phyloP scores from a whole-genome alignment of 1,284 basidiomycete species.

The Puccinia coronata region DNA sequence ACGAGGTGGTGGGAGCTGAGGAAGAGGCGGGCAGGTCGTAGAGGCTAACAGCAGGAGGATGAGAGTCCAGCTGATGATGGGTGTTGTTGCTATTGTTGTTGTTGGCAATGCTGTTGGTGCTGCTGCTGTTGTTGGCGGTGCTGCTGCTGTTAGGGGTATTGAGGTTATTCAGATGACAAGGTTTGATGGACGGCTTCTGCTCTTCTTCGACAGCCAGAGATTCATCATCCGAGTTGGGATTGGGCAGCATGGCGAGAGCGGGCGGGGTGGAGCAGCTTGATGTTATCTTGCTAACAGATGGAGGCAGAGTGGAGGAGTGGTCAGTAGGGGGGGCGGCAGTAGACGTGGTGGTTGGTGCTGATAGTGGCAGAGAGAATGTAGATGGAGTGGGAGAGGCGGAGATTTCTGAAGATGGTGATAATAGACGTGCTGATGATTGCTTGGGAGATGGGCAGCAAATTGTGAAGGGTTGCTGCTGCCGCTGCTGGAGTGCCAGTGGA shows the following conservation, averaged over 20 bases:
- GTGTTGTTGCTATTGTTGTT: not conserved
- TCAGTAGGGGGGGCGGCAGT: not conserved
- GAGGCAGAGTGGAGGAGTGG: not conserved
- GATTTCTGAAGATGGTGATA: slow-evolving; percentile 1
- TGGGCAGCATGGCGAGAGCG: slow-evolving; percentile 10
- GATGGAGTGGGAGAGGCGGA: slow-evolving; percentile 30
- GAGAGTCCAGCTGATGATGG: slow-evolving; percentile 26
- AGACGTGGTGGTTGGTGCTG: not conserved
- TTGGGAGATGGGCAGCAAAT: not conserved
- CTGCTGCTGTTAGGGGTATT: not conserved
- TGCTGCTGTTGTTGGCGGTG: no score
- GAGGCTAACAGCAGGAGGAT: slow-evolving; percentile 2
- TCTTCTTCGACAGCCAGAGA: slow-evolving; percentile 26
- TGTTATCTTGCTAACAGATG: not conserved
- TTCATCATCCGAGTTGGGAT: slow-evolving; percentile 45
- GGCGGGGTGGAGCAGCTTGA: not conserved
- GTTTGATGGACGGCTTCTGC: not conserved
- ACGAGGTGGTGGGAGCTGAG: slow-evolving; percentile 4
- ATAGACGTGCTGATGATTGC: not conserved
- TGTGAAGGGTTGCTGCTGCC: not conserved
- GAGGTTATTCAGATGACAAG: not conserved
- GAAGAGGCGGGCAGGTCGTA: slow-evolving; percentile 34
- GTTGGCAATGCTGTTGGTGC: no score
- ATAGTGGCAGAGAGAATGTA: not conserved
- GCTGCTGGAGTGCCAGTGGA: not conserved